Percentiles rank a stretch among this genome's conserved stretches.
These are phyloP conservation scores for Entonaema liquescens DNA, from an alignment of 495 filamentous ascomycete genomes.

Conservation along the genomic window DNA sequence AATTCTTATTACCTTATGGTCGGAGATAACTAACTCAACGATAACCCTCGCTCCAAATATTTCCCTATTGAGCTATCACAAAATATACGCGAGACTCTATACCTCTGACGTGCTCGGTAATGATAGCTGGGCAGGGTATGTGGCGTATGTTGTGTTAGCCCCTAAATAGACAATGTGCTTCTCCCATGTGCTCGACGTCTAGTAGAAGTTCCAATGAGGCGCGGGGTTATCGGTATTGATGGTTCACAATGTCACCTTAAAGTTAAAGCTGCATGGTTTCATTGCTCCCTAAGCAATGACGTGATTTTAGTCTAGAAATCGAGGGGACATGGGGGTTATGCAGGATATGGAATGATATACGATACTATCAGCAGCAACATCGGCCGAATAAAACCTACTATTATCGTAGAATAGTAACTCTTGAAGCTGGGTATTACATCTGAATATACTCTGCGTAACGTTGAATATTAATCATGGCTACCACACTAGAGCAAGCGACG, in stretches of 20 bases:
- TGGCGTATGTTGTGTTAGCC: background rate
- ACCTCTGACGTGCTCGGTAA: slow-evolving; percentile 13
- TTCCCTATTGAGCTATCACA: background rate
- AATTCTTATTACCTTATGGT: background rate
- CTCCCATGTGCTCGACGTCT: background rate
- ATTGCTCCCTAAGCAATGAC: slow-evolving; percentile 11
- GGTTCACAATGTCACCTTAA: slow-evolving; percentile 11
- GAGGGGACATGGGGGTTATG: slow-evolving; percentile 4
- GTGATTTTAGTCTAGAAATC: slow-evolving; percentile 29
- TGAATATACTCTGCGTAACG: background rate
- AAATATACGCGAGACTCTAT: slow-evolving; percentile 10
- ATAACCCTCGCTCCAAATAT: background rate
- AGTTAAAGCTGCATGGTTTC: slow-evolving; percentile 11
- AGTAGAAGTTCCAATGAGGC: background rate
- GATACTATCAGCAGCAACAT: background rate
- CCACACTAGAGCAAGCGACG: slow-evolving; percentile 4
- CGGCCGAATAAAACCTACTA: background rate
- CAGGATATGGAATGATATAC: slow-evolving; percentile 13
- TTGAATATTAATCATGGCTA: slow-evolving; percentile 18
- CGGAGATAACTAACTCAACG: background rate
- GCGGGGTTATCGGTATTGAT: slow-evolving; percentile 12
- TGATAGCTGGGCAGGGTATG: background rate
- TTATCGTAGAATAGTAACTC: background rate
- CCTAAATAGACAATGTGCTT: background rate
- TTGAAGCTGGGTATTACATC: background rate